These are phyloP conservation scores for Uronychia binucleata DNA, from an alignment of 73 alveolate genomes.

Conservation along the genomic window DNA sequence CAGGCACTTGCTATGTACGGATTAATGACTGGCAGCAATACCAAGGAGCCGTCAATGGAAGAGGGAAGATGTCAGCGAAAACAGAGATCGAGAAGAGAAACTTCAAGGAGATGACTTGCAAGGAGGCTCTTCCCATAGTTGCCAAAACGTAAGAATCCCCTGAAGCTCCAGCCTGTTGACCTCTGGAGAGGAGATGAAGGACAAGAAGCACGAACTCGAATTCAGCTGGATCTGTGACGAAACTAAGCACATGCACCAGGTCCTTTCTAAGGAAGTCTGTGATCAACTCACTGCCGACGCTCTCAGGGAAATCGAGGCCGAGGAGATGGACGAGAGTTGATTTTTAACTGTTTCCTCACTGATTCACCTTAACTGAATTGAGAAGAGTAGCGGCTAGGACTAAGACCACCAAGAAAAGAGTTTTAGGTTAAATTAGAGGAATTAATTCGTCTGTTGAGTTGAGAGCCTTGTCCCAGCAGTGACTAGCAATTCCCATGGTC, in stretches of 20 bases:
- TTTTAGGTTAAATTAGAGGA: no score
- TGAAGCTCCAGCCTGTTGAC: conserved; percentile 19
- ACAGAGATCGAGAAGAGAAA: conserved; percentile 93
- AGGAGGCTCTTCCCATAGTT: conserved; percentile 74
- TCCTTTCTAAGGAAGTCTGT: not conserved
- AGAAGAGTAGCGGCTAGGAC: not conserved
- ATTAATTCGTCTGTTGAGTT: no score
- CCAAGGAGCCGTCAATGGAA: conserved; percentile 93
- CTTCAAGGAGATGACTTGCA: conserved; percentile 72
- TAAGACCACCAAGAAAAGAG: not conserved
- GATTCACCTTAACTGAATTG: not conserved
- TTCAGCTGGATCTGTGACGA: conserved; percentile 6
- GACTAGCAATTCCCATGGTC: no score
- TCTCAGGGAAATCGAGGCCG: conserved; percentile 36
- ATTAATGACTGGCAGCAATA: conserved; percentile 40
- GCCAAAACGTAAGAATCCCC: conserved; percentile 42
- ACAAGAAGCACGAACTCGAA: conserved; percentile 78
- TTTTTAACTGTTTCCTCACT: not conserved
- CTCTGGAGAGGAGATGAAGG: conserved; percentile 79
- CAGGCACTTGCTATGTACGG: conserved; percentile 81
- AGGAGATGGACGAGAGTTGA: conserved; percentile 40
- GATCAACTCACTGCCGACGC: conserved; percentile 26
- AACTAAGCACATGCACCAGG: not conserved
- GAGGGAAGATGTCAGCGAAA: conserved; percentile 90
- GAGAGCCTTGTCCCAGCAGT: no score